phyloP scores from a whole-genome alignment of 345 rosid genomes.

The Pugionium cornutum region DNA sequence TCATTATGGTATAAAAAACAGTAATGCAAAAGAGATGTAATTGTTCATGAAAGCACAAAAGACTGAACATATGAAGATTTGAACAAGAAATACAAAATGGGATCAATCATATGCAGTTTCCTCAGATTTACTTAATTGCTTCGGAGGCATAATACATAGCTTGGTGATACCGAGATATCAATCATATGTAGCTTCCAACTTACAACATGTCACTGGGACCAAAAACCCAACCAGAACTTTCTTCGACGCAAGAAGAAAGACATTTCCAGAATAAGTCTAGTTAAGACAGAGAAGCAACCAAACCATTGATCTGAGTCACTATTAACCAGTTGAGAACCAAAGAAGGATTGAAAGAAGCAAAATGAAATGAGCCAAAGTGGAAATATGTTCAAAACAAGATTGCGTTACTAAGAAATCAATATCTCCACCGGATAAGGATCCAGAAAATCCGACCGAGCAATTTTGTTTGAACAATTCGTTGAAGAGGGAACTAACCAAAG shows the following conservation, averaged over 20 bases:
- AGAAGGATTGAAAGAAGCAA: not conserved
- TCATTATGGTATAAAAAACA: not conserved
- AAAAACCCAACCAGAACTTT: constrained; percentile 3
- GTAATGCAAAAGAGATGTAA: not conserved
- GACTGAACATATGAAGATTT: not conserved
- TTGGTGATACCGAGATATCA: not conserved
- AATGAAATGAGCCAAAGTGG: not conserved
- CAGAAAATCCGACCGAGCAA: not conserved
- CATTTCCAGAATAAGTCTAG: not conserved
- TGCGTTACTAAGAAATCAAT: not conserved
- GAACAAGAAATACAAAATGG: not conserved
- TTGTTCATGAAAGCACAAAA: not conserved
- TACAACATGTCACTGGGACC: not conserved
- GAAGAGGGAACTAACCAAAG: constrained; percentile 62
- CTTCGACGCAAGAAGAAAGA: constrained; percentile 5
- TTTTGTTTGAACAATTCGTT: not conserved
- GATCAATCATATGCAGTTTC: too few species aligned
- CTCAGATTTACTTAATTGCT: not conserved
- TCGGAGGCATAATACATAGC: not conserved
- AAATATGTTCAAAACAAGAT: not conserved
- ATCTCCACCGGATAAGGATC: not conserved
- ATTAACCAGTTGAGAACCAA: not conserved
- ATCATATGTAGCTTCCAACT: not conserved
- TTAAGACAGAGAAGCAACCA: not conserved
- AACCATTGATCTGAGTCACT: not conserved